phyloP scores from a whole-genome alignment of 2,329 filamentous ascomycete genomes.

The Fusarium euwallaceae region DNA sequence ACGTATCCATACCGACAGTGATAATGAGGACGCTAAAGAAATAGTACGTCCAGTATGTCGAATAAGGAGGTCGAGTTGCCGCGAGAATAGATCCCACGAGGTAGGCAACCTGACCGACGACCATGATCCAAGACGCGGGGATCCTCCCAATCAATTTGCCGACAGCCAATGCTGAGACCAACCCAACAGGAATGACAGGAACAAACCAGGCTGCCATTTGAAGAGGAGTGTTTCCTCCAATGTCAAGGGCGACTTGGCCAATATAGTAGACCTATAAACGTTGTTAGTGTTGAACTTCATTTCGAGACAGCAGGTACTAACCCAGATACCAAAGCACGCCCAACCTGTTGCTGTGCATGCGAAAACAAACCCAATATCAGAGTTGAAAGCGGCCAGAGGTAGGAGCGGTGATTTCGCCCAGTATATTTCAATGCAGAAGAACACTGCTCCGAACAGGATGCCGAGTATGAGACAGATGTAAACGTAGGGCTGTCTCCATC shows the following conservation, averaged over 20 bases:
- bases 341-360: slow-evolving; percentile 23
- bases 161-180: slow-evolving; percentile 56
- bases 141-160: slow-evolving; percentile 51
- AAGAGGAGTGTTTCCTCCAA: slow-evolving; percentile 55
- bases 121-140: slow-evolving; percentile 51
- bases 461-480: slow-evolving; percentile 68
- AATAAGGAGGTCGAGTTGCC: slow-evolving; percentile 59
- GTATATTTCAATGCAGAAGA: slow-evolving; percentile 13
- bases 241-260: slow-evolving; percentile 50
- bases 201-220: slow-evolving; percentile 54
- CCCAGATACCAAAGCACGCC: slow-evolving; percentile 27
- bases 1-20: slow-evolving; percentile 20
- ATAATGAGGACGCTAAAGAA: slow-evolving; percentile 55
- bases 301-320: background rate
- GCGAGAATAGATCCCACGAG: slow-evolving; percentile 54
- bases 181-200: slow-evolving; percentile 53
- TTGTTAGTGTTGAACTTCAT: background rate
- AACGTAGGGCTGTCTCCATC: slow-evolving; percentile 67
- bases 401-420: slow-evolving; percentile 17
- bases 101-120: slow-evolving; percentile 57
- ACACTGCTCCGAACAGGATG: slow-evolving; percentile 53
- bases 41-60: slow-evolving; percentile 71
- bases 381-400: slow-evolving; percentile 10
- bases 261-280: slow-evolving; percentile 9
- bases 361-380: slow-evolving; percentile 20